Conservation (phyloP, 1,284 basidiomycete genomes). For the Cystobasidium pallidum region DNA sequence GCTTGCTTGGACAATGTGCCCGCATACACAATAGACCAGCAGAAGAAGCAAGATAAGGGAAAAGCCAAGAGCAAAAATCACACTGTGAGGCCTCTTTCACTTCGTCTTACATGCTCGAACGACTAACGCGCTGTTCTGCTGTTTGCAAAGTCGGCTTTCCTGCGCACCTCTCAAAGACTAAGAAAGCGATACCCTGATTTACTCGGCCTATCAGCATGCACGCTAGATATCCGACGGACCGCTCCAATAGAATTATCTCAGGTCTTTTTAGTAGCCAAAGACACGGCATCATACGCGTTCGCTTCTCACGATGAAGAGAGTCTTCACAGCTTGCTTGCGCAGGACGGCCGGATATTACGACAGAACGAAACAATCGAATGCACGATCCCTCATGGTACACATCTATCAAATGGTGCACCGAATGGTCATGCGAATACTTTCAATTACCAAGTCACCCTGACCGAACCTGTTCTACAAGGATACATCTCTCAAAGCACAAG, state of each 20-base stretch:
- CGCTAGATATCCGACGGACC: conserved; percentile 18
- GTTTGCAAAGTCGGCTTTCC: conserved; percentile 2
- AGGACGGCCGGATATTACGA: conserved; percentile 46
- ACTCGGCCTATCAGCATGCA: conserved; percentile 8
- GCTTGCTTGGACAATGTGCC: conserved; percentile 32
- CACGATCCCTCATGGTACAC: not conserved
- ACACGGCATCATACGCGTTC: conserved; percentile 14
- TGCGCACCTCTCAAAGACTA: conserved; percentile 10
- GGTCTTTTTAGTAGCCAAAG: conserved; percentile 24
- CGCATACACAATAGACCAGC: not conserved
- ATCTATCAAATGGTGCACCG: not conserved
- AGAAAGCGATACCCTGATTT: conserved; percentile 19
- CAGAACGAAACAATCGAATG: conserved; percentile 45
- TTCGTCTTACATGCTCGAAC: not conserved
- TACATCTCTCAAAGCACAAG: conserved; percentile 63
- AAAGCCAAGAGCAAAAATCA: conserved; percentile 9
- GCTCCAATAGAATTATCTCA: conserved; percentile 25
- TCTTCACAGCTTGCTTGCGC: conserved; percentile 28
- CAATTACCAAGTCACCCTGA: conserved; percentile 55
- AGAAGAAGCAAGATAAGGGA: conserved; percentile 9
- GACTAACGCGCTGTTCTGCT: no score
- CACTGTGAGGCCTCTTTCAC: not conserved
- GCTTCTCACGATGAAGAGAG: conserved; percentile 7
- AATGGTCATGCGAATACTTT: conserved; percentile 12
- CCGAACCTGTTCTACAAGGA: conserved; percentile 75